phyloP scores from a whole-genome alignment of 2,329 filamentous ascomycete genomes.

The Neofusicoccum parvum region DNA sequence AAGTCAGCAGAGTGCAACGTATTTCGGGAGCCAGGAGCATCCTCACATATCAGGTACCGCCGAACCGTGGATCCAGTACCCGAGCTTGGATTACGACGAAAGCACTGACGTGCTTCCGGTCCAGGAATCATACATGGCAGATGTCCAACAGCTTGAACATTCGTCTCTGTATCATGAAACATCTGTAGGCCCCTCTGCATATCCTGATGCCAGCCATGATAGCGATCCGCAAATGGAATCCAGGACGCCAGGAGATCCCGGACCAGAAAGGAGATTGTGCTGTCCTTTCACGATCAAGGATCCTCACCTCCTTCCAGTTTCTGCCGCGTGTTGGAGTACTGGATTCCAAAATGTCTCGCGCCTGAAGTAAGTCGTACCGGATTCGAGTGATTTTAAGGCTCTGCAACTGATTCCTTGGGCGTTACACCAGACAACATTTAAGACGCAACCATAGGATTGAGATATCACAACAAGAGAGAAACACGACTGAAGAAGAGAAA shows the following conservation, averaged over 20 bases:
- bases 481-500: neutral
- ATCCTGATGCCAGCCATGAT: neutral
- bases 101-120: too few species aligned
- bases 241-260: too few species aligned
- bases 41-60: accelerated
- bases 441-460: neutral
- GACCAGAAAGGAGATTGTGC: neutral
- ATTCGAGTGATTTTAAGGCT: too few species aligned
- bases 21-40: too few species aligned
- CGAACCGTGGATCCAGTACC: too few species aligned
- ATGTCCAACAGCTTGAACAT: neutral
- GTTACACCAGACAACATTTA: neutral
- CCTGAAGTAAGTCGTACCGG: neutral
- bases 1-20: too few species aligned
- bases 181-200: too few species aligned
- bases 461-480: neutral
- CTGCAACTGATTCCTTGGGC: too few species aligned
- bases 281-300: neutral
- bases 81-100: too few species aligned
- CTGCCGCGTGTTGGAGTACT: neutral
- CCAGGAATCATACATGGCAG: neutral
- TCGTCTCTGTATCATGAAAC: too few species aligned
- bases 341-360: neutral
- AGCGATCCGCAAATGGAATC: too few species aligned
- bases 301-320: neutral